Conservation (phyloP, 371 early-diverging fungal species). For the Umbelopsis sp. region DNA sequence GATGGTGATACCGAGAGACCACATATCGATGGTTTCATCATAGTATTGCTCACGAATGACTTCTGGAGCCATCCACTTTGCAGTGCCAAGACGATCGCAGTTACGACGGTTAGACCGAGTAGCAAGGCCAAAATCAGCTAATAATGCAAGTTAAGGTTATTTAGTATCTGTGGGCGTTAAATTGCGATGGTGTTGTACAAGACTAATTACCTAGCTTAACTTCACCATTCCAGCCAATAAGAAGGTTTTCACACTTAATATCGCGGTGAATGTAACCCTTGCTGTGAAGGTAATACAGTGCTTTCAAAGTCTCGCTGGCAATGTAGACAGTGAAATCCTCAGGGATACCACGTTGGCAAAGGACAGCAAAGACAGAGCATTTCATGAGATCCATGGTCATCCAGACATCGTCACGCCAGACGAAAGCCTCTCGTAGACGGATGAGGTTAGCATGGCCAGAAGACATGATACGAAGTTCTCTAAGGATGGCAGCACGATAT, state of each 20-base stretch:
- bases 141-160: constrained; percentile 4
- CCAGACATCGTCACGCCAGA: constrained; percentile 57
- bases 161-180: constrained; percentile 30
- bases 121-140: constrained; percentile 51
- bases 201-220: constrained; percentile 96
- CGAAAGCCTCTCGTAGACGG: constrained; percentile 46
- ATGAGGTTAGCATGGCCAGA: constrained; percentile 50
- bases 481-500: constrained; percentile 50
- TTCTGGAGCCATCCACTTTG: constrained; percentile 97
- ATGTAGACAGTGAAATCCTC: constrained; percentile 50
- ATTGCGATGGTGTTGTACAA: constrained; percentile 71
- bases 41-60: constrained; percentile 93
- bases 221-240: constrained; percentile 92
- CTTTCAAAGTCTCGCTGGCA: constrained; percentile 59
- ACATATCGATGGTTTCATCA: constrained; percentile 89
- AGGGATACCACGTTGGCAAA: constrained; percentile 55
- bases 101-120: constrained; percentile 51
- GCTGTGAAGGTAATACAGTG: constrained; percentile 89
- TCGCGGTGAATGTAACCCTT: constrained; percentile 97
- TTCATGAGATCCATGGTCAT: constrained; percentile 55
- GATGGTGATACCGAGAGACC: constrained; percentile 91
- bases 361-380: constrained; percentile 54
- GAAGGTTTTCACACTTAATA: constrained; percentile 96
- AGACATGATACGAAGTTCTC: constrained; percentile 55
- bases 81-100: constrained; percentile 91